Evolutionary conservation across 176 grass and related monocot genomes (phyloP).

Genomic region (Luzula sylvatica): DNA sequence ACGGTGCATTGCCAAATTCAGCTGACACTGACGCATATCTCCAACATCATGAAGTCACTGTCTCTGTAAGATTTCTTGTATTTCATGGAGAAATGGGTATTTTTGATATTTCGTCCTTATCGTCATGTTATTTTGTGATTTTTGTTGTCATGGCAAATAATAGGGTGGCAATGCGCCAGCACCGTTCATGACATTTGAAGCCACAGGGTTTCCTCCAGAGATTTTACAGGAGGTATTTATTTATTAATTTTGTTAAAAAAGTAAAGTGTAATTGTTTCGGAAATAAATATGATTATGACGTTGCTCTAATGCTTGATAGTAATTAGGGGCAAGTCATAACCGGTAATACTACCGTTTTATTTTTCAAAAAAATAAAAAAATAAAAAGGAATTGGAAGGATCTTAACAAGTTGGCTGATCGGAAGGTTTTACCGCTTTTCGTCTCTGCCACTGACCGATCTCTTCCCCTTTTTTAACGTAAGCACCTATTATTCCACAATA

Average conservation of each 20-base stretch:
- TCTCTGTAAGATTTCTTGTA: conserved; percentile 51
- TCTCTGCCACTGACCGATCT: conserved; percentile 55
- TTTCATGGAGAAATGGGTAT: background rate
- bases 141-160: conserved; percentile 24
- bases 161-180: conserved; percentile 89
- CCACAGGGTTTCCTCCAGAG: conserved; percentile 89
- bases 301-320: background rate
- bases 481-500: background rate
- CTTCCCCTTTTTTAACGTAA: conserved; percentile 32
- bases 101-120: conserved; percentile 17
- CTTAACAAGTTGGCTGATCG: conserved; percentile 54
- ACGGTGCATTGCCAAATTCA: conserved; percentile 43
- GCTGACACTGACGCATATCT: conserved; percentile 62
- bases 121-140: conserved; percentile 17
- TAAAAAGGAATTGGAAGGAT: conserved; percentile 50
- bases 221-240: conserved; percentile 90
- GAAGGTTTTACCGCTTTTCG: conserved; percentile 56
- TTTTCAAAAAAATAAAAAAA: no score
- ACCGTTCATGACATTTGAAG: conserved; percentile 99
- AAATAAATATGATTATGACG: conserved; percentile 3
- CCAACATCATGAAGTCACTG: conserved; percentile 90
- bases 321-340: conserved; percentile 30
- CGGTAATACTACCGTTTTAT: conserved; percentile 43
- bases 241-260: background rate
- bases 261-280: conserved; percentile 4